Conservation (phyloP, 2,329 filamentous ascomycete genomes). For the Colletotrichum orbiculare region DNA sequence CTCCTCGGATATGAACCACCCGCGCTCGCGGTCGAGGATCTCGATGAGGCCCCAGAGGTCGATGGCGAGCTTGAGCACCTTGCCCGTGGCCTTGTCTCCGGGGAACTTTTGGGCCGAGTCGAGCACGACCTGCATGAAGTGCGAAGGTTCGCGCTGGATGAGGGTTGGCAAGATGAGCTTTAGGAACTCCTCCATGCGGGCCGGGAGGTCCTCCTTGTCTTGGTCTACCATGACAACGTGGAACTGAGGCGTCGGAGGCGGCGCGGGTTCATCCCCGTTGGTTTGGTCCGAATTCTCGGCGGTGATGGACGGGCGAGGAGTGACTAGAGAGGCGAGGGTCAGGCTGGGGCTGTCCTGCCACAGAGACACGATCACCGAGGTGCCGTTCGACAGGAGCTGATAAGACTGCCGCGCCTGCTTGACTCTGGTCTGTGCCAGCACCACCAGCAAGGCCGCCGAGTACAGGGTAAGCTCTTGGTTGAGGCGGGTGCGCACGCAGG, state of each 20-base stretch:
- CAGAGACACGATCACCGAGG: conserved; percentile 41
- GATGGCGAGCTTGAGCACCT: conserved; percentile 66
- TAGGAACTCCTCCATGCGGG: conserved; percentile 70
- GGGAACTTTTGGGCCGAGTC: conserved; percentile 62
- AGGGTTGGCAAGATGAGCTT: conserved; percentile 67
- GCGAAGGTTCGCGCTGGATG: conserved; percentile 68
- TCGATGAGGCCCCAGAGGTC: conserved; percentile 75
- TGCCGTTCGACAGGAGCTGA: conserved; percentile 59
- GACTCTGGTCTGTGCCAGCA: conserved; percentile 69
- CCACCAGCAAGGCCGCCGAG: conserved; percentile 71
- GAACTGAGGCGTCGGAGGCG: conserved; percentile 31
- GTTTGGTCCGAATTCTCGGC: conserved; percentile 17
- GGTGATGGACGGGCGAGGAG: conserved; percentile 25
- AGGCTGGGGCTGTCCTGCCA: conserved; percentile 37
- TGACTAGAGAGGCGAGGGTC: conserved; percentile 35
- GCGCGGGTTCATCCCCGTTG: conserved; percentile 29
- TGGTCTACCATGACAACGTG: conserved; percentile 68
- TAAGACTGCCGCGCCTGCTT: conserved; percentile 65
- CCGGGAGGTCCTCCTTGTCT: conserved; percentile 69
- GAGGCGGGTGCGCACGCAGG: conserved; percentile 71
- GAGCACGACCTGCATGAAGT: conserved; percentile 69
- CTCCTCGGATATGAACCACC: conserved; percentile 68
- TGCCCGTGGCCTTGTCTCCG: conserved; percentile 60
- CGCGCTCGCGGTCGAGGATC: conserved; percentile 71
- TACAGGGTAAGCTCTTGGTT: conserved; percentile 72